Percentiles rank a stretch among this genome's conserved stretches.
Conservation (phyloP, 140 eudicot species). For the Oenanthe javanica region DNA sequence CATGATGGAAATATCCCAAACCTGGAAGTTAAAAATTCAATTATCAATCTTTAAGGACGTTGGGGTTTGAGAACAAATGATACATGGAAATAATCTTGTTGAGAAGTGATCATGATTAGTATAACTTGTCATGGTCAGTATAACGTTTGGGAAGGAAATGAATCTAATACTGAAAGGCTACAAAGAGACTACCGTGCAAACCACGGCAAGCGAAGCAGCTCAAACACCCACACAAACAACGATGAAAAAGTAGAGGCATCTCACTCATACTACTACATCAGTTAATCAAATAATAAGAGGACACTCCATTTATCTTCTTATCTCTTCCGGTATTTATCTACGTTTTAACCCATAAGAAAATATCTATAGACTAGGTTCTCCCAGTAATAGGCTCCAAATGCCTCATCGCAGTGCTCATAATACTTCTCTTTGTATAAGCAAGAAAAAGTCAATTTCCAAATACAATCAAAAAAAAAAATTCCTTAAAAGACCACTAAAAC, state of each 20-base stretch:
- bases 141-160: neutral
- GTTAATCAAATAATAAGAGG: neutral
- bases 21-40: slow-evolving; percentile 30
- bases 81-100: neutral
- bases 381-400: too few species aligned
- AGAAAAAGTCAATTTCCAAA: too few species aligned
- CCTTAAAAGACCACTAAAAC: neutral
- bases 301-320: neutral
- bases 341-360: neutral
- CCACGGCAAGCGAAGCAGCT: neutral
- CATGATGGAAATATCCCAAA: slow-evolving; percentile 99
- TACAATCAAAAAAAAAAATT: neutral
- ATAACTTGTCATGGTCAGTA: neutral
- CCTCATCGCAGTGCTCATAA: neutral
- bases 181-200: neutral
- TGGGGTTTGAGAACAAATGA: neutral
- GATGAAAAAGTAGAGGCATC: neutral
- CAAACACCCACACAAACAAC: neutral
- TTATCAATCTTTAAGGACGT: neutral
- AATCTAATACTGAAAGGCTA: neutral
- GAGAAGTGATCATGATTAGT: neutral
- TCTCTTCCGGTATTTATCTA: neutral
- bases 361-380: neutral
- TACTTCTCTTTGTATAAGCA: neutral
- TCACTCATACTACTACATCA: neutral